Base-by-base conservation (phyloP, 129 eudicot genomes). In the Pulicaria dysenterica region DNA sequence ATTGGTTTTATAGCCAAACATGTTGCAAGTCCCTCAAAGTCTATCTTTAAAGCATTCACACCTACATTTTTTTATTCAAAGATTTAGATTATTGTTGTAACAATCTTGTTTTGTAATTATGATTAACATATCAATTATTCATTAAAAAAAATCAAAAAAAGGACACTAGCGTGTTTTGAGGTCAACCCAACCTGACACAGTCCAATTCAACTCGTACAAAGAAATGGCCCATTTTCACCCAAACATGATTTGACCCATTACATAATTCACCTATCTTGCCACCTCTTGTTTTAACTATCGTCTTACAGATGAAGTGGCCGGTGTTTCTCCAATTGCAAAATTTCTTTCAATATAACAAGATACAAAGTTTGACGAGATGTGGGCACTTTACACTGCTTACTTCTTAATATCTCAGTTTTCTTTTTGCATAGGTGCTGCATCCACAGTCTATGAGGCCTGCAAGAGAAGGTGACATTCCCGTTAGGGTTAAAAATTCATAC, bases 371-470 rank as follows among this genome's bases (percentile, higher is more conserved):
- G 13, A 54, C 41, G 7, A 50, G 34, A 7, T 58, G 12, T 46
- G 36, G n/a, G 45, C 49, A 46, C 59, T 70, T 70, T 3, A 24
- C 49, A 53, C 57, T 62, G 14, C 13, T 73, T 43, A 65, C 13
- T 64, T 51, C 3, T 63, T 17, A 5, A 48, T 14, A 50, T 76
- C 34, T 40, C 3, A 5, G 41, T 11, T 70, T 53, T 11, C 34
- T 78, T 12, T 64, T 42, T 73, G 3, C 13, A 55, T 72, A 91
- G 99, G 99, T 95, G 54, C 83, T 95, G 69, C 99, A 95, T 80
- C 99, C 99, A 68, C 99, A 91, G 81, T 88, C 99, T 47, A 95
- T 95, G 99, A 91, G 94, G 76, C 99, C 99, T 72, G 99, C 97
- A 68, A 86, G 97, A 73, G 97, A 95, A 70, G 96, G 87, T 76